A percentile compares a stretch with the other conserved stretches of the same genome.
These are phyloP conservation scores for Entonaema liquescens DNA, from an alignment of 495 filamentous ascomycete species.

Conservation along the genomic window DNA sequence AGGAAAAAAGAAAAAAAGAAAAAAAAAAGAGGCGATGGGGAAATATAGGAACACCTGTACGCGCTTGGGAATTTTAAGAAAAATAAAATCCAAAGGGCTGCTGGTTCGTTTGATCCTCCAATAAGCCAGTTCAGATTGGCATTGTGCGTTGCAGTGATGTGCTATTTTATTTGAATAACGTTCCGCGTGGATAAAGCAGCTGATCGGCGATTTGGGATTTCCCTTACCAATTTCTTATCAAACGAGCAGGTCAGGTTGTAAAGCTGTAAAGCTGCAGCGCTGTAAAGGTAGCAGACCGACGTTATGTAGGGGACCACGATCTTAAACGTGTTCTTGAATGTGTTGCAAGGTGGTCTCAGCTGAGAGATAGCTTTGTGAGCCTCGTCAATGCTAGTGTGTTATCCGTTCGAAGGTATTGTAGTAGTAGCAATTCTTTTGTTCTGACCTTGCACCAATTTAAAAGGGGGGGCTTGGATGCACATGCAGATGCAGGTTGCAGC, in stretches of 20 bases:
- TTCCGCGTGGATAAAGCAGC: slow-evolving; percentile 40
- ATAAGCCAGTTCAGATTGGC: slow-evolving; percentile 41
- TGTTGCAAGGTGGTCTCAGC: neutral
- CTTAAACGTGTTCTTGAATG: too few relatives aligned
- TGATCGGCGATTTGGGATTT: slow-evolving; percentile 38
- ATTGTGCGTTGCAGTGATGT: slow-evolving; percentile 39
- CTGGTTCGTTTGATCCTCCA: slow-evolving; percentile 45
- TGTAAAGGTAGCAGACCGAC: neutral
- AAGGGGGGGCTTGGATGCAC: slow-evolving; percentile 39
- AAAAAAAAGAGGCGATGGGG: slow-evolving; percentile 10
- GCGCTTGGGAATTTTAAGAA: slow-evolving; percentile 17
- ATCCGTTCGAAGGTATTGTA: slow-evolving; percentile 10
- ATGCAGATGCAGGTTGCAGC: slow-evolving; percentile 38
- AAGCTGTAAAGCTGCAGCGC: neutral
- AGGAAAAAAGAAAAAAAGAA: neutral
- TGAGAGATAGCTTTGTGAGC: slow-evolving; percentile 16
- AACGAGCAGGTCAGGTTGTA: slow-evolving; percentile 23
- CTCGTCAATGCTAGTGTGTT: slow-evolving; percentile 6
- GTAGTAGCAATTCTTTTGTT: slow-evolving; percentile 16
- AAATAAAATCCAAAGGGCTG: slow-evolving; percentile 37
- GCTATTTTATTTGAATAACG: slow-evolving; percentile 38
- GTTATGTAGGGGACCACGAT: slow-evolving; percentile 1
- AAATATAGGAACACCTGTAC: slow-evolving; percentile 24
- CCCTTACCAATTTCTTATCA: slow-evolving; percentile 32
- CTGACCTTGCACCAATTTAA: slow-evolving; percentile 26